phyloP scores from a whole-genome alignment of 768 basidiomycete species.

The Cystobasidium onofrii region DNA sequence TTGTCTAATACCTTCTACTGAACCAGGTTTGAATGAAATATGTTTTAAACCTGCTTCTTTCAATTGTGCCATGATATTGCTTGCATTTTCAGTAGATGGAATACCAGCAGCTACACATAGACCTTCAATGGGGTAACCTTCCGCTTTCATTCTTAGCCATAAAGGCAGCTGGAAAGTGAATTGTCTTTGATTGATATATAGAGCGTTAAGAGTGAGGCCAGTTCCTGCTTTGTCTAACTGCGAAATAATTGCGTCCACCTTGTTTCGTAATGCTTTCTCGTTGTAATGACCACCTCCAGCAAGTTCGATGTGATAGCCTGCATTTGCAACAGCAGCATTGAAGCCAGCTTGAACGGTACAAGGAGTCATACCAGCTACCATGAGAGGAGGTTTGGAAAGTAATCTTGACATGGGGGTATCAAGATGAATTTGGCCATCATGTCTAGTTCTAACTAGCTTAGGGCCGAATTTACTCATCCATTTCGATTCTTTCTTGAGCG shows the following conservation, averaged over 20 bases:
- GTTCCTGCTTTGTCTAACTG: slow-evolving; percentile 63
- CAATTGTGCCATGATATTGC: slow-evolving; percentile 83
- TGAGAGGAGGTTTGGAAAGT: slow-evolving; percentile 91
- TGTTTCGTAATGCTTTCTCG: slow-evolving; percentile 71
- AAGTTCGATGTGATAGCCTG: slow-evolving; percentile 76
- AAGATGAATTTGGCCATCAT: slow-evolving; percentile 82
- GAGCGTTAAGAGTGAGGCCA: slow-evolving; percentile 83
- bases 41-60: slow-evolving; percentile 82
- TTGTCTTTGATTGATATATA: slow-evolving; percentile 45
- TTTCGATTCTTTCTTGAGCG: slow-evolving; percentile 69
- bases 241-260: slow-evolving; percentile 83
- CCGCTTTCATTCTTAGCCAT: slow-evolving; percentile 95
- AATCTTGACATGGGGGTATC: slow-evolving; percentile 96
- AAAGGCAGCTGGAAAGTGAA: slow-evolving; percentile 83
- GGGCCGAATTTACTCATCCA: slow-evolving; percentile 88
- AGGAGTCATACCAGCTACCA: slow-evolving; percentile 99
- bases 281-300: slow-evolving; percentile 98
- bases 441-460: slow-evolving; percentile 79
- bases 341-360: slow-evolving; percentile 92
- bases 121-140: slow-evolving; percentile 93
- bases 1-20: slow-evolving; percentile 93
- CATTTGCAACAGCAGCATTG: slow-evolving; percentile 81
- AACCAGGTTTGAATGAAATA: slow-evolving; percentile 95
- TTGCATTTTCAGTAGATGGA: slow-evolving; percentile 90
- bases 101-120: slow-evolving; percentile 98